Conservation (phyloP, 441 rosid genomes). For the Erodium moschatum region DNA sequence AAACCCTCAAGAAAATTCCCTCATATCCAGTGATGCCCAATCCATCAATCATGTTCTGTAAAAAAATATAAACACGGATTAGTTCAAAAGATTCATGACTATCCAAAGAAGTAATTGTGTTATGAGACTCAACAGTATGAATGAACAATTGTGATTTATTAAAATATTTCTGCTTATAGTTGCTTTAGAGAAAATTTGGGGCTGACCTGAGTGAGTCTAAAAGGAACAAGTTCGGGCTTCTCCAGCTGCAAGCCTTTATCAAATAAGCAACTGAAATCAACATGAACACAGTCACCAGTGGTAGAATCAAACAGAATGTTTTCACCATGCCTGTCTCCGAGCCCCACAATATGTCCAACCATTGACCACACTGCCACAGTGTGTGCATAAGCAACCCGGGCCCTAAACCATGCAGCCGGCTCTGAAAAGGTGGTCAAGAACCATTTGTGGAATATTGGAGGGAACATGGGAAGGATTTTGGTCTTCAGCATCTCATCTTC, state of each 20-base stretch:
- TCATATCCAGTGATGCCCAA: conserved; percentile 97
- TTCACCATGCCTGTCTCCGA: conserved; percentile 97
- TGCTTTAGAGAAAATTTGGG: background rate
- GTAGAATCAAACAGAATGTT: conserved; percentile 98
- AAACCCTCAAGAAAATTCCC: conserved; percentile 78
- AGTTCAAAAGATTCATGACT: background rate
- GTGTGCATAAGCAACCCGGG: conserved; percentile 93
- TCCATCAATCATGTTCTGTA: conserved; percentile 97
- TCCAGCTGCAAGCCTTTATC: conserved; percentile 96
- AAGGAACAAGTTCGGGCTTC: conserved; percentile 98
- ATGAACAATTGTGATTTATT: too few relatives aligned
- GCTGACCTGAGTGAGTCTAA: conserved; percentile 81
- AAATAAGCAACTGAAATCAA: conserved; percentile 96
- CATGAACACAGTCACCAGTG: conserved; percentile 96
- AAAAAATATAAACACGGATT: conserved; percentile 12
- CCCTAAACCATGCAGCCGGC: conserved; percentile 99
- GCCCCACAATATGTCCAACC: conserved; percentile 99
- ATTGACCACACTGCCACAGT: conserved; percentile 99
- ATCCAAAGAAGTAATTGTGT: too few relatives aligned
- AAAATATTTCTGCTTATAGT: background rate
- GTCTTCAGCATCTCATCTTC: conserved; percentile 90
- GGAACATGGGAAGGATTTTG: conserved; percentile 93
- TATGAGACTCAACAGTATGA: too few relatives aligned
- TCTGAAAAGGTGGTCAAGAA: conserved; percentile 93
- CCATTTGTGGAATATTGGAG: conserved; percentile 96